These are phyloP conservation scores for Clavaria fumosa DNA, from an alignment of 768 basidiomycete genomes.

Conservation along the genomic window DNA sequence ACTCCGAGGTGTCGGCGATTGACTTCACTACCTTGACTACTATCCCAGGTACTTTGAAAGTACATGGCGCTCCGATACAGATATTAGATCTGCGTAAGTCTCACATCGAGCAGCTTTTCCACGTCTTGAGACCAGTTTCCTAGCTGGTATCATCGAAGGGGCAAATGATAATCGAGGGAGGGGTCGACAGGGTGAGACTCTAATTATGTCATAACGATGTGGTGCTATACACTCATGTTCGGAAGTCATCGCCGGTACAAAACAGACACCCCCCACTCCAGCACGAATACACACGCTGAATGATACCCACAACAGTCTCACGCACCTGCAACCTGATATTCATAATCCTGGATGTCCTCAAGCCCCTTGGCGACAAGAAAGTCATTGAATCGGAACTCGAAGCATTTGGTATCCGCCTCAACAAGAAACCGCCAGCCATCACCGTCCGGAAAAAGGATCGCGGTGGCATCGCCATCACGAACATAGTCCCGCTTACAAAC, in stretches of 20 bases:
- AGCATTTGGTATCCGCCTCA: conserved; percentile 94
- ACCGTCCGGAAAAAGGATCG: conserved; percentile 76
- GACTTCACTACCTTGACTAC: conserved; percentile 96
- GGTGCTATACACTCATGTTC: conserved; percentile 6
- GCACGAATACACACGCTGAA: conserved; percentile 7
- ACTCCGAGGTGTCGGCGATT: conserved; percentile 90
- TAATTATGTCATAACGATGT: background rate
- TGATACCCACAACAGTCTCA: conserved; percentile 43
- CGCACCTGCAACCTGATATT: conserved; percentile 98
- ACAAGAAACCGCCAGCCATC: conserved; percentile 87
- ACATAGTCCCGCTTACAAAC: conserved; percentile 91
- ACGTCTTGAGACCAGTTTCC: conserved; percentile 11
- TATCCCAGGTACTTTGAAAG: conserved; percentile 86
- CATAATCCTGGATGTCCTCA: conserved; percentile 94
- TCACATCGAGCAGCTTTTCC: conserved; percentile 8
- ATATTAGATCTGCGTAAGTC: conserved; percentile 76
- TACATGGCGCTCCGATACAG: conserved; percentile 93
- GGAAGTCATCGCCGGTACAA: conserved; percentile 63
- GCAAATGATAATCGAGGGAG: conserved; percentile 92
- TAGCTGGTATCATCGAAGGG: conserved; percentile 95
- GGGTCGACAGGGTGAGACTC: conserved; percentile 70
- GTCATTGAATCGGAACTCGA: conserved; percentile 88
- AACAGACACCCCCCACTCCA: conserved; percentile 8
- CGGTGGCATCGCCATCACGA: conserved; percentile 88
- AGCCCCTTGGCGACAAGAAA: conserved; percentile 91